Evolutionary conservation across 352 stramenopile species (phyloP).

Genomic region (Phytophthora podocarpi): DNA sequence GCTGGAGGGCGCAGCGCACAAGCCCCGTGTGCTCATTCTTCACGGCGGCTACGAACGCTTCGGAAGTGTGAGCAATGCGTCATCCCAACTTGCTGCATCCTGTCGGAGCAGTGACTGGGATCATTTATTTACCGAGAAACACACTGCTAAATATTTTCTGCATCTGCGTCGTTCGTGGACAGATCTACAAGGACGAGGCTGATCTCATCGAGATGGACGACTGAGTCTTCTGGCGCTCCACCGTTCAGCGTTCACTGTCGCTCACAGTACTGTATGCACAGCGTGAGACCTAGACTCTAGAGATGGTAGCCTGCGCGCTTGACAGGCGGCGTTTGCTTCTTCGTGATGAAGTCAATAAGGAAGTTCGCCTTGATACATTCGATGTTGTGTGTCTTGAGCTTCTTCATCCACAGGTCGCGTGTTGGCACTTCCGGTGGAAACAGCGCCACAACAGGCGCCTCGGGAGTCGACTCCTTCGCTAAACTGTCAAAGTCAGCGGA

Average conservation of each 20-base stretch:
- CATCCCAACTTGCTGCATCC: no score
- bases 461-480: slow-evolving; percentile 38
- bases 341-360: slow-evolving; percentile 88
- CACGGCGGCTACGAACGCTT: slow-evolving; percentile 77
- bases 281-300: slow-evolving; percentile 28
- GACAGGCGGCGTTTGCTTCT: slow-evolving; percentile 67
- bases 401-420: slow-evolving; percentile 77
- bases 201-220: slow-evolving; percentile 50
- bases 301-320: slow-evolving; percentile 57
- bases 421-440: slow-evolving; percentile 55
- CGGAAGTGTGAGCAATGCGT: slow-evolving; percentile 44
- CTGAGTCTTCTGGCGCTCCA: slow-evolving; percentile 1
- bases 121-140: background rate
- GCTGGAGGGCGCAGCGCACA: slow-evolving; percentile 46
- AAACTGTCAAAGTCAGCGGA: slow-evolving; percentile 49
- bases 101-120: background rate
- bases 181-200: slow-evolving; percentile 57
- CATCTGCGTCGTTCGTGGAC: slow-evolving; percentile 21
- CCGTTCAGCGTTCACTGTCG: no score
- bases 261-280: slow-evolving; percentile 8
- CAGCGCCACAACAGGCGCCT: slow-evolving; percentile 63
- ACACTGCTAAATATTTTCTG: slow-evolving; percentile 24
- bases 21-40: slow-evolving; percentile 71
- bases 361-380: slow-evolving; percentile 81
- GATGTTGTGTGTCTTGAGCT: slow-evolving; percentile 63